Evolutionary conservation across 192 early-diverging fungal species (phyloP).

Genomic region (Entomortierella lignicola): DNA sequence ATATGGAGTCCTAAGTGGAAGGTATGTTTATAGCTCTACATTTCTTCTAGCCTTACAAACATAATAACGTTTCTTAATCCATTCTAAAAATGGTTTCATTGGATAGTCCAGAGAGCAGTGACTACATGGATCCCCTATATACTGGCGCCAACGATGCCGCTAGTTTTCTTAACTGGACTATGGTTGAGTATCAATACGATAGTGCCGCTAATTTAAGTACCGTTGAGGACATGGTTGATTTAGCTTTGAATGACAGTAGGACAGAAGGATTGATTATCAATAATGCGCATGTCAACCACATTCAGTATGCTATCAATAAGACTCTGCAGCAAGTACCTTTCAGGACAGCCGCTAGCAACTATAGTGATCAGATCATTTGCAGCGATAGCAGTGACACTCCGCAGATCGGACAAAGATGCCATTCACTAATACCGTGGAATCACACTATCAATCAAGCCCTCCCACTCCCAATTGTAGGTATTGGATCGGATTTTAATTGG

Average conservation of each 20-base stretch:
- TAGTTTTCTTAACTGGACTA: conserved; percentile 30
- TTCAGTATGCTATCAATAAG: conserved; percentile 27
- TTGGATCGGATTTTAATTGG: conserved; percentile 24
- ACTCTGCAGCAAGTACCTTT: conserved; percentile 3
- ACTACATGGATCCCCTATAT: conserved; percentile 27
- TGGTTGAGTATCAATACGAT: conserved; percentile 47
- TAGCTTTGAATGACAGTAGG: conserved; percentile 14
- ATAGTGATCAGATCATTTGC: conserved; percentile 2
- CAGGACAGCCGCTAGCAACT: conserved; percentile 4
- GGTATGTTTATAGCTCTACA: conserved; percentile 23
- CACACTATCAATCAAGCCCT: conserved; percentile 20
- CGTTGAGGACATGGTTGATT: conserved; percentile 18
- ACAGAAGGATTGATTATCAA: conserved; percentile 36
- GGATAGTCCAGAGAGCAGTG: conserved; percentile 3
- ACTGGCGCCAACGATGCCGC: conserved; percentile 45
- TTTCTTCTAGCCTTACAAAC: too few relatives aligned
- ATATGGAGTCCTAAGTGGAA: conserved; percentile 26
- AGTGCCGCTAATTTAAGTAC: conserved; percentile 4
- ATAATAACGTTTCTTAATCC: too few relatives aligned
- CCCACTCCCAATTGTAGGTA: conserved; percentile 34
- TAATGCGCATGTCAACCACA: conserved; percentile 13
- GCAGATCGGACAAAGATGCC: too few relatives aligned
- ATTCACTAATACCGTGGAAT: conserved; percentile 17
- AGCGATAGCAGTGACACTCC: background rate
- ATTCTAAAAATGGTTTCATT: background rate